phyloP scores from a whole-genome alignment of 169 alveolate genomes.

The Amoebophrya sp. region DNA sequence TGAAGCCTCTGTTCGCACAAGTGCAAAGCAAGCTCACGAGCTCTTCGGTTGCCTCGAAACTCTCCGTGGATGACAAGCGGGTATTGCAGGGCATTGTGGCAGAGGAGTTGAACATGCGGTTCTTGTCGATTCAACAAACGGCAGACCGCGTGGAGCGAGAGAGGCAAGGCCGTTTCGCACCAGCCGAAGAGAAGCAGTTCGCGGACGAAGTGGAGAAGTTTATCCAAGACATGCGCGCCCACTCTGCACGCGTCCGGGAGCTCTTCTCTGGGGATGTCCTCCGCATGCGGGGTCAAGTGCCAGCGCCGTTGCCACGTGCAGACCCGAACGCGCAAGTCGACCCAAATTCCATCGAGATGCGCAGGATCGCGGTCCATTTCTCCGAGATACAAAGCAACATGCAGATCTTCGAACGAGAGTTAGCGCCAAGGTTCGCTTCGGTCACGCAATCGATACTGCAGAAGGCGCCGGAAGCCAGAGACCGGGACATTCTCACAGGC shows the following conservation, averaged over 20 bases:
- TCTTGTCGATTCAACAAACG: neutral
- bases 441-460: neutral
- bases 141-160: neutral
- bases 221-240: neutral
- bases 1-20: neutral
- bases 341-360: neutral
- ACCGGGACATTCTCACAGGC: neutral
- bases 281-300: neutral
- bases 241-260: neutral
- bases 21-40: neutral
- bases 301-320: neutral
- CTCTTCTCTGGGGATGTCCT: neutral
- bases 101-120: neutral
- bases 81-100: neutral
- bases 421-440: neutral
- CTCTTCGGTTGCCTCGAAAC: neutral
- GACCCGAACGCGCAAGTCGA: slow-evolving; percentile 18
- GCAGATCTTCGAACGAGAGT: neutral
- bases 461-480: neutral
- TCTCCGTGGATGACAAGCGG: neutral
- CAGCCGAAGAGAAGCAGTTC: slow-evolving; percentile 16
- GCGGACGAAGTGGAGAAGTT: neutral
- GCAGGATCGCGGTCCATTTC: neutral
- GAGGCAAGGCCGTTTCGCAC: neutral
- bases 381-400: neutral